Evolutionary conservation across 2,329 filamentous ascomycete genomes (phyloP).

Genomic region (Fusarium marasasianum): DNA sequence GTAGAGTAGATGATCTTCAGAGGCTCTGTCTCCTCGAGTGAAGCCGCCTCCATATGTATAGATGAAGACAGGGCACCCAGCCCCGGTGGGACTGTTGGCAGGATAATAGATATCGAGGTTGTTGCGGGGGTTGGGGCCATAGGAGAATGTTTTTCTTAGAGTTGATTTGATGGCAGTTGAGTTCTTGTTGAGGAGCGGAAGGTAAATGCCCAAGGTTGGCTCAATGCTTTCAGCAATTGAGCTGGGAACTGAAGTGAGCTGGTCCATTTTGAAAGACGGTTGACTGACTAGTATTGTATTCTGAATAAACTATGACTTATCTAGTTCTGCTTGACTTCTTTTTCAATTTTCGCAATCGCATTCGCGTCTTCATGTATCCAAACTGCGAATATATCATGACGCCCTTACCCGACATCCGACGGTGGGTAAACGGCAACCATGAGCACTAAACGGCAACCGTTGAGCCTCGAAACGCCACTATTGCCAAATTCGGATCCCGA

Average conservation of each 20-base stretch:
- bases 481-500: background rate
- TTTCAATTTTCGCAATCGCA: no score
- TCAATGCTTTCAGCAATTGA: background rate
- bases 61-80: background rate
- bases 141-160: background rate
- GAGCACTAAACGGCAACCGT: background rate
- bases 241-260: background rate
- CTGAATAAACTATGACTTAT: background rate
- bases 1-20: background rate
- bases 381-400: background rate
- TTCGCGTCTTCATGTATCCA: background rate
- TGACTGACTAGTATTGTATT: background rate
- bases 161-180: background rate
- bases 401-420: background rate
- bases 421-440: background rate
- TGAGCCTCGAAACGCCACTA: background rate
- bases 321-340: rapidly evolving
- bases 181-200: background rate
- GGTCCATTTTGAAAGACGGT: background rate
- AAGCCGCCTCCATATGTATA: background rate
- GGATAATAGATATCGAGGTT: background rate
- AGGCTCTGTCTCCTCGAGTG: background rate
- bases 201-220: background rate
- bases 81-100: background rate
- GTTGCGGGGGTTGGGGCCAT: background rate